These are phyloP conservation scores for Russula ochroleuca DNA, from an alignment of 768 basidiomycete genomes.

Conservation along the genomic window DNA sequence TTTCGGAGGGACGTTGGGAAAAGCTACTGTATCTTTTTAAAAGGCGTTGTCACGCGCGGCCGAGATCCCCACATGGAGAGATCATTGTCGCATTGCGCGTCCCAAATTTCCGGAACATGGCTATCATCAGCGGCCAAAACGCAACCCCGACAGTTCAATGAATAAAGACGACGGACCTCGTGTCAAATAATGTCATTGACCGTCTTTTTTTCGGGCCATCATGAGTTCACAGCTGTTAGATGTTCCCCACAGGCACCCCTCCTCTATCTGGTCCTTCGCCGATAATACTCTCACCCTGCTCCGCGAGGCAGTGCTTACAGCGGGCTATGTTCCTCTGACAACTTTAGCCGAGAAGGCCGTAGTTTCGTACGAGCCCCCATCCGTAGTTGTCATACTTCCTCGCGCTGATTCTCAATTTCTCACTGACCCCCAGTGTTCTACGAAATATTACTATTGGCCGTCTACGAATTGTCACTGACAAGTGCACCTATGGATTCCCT, in stretches of 20 bases:
- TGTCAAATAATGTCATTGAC: neutral
- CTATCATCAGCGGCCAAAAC: neutral
- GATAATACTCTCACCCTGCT: slow-evolving; percentile 12
- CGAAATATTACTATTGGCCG: slow-evolving; percentile 5
- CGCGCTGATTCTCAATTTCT: neutral
- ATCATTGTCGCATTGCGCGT: neutral
- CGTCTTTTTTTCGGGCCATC: neutral
- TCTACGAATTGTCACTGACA: slow-evolving; percentile 3
- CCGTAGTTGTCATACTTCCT: neutral
- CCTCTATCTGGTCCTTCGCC: slow-evolving; percentile 13
- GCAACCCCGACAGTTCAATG: neutral
- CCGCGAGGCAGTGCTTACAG: slow-evolving; percentile 7
- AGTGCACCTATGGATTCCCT: slow-evolving; percentile 1
- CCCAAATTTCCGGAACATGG: neutral
- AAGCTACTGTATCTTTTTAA: neutral
- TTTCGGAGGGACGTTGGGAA: no score
- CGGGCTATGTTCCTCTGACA: slow-evolving; percentile 12
- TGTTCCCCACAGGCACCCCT: slow-evolving; percentile 12
- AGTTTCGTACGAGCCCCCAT: slow-evolving; percentile 1
- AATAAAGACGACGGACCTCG: neutral
- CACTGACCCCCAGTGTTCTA: neutral
- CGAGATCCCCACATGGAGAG: no score
- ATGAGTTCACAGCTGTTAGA: slow-evolving; percentile 15
- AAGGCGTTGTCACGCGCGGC: neutral
- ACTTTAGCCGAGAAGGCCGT: slow-evolving; percentile 15